These are phyloP conservation scores for Arachis hypogaea DNA, from an alignment of 306 rosid genomes.

Conservation along the genomic window DNA sequence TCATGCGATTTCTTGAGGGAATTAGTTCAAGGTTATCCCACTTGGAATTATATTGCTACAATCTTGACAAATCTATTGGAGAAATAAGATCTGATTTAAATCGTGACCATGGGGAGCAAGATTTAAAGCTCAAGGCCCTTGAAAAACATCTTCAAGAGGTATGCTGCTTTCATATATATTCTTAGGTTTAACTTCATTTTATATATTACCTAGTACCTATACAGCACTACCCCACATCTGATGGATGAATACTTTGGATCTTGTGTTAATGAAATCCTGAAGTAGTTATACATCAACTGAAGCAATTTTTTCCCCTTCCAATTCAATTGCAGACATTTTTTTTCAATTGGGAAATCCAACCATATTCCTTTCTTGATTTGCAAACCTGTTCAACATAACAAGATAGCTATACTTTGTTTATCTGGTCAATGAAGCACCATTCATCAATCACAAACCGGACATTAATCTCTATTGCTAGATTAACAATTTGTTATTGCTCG, in stretches of 20 bases:
- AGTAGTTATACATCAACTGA: neutral
- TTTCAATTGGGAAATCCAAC: slow-evolving; percentile 37
- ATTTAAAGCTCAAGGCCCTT: slow-evolving; percentile 78
- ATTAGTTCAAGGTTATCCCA: slow-evolving; percentile 95
- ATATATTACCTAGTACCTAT: neutral
- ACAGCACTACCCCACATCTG: neutral
- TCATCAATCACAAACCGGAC: slow-evolving; percentile 13
- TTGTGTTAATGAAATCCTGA: slow-evolving; percentile 4
- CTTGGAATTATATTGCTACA: slow-evolving; percentile 94
- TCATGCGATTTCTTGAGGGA: slow-evolving; percentile 96
- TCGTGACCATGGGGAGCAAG: slow-evolving; percentile 83
- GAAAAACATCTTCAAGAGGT: slow-evolving; percentile 96
- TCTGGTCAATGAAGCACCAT: neutral
- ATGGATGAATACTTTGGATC: neutral
- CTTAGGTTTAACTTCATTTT: slow-evolving; percentile 2
- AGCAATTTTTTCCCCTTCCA: neutral
- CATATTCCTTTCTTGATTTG: neutral
- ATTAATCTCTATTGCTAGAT: slow-evolving; percentile 15
- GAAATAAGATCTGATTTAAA: slow-evolving; percentile 85
- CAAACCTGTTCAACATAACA: neutral
- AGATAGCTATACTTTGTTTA: neutral
- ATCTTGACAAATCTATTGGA: slow-evolving; percentile 94
- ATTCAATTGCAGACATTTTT: neutral
- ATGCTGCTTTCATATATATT: slow-evolving; percentile 42
- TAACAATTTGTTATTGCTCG: neutral